Conservation (phyloP, 129 eudicot species). For the Silybum marianum region DNA sequence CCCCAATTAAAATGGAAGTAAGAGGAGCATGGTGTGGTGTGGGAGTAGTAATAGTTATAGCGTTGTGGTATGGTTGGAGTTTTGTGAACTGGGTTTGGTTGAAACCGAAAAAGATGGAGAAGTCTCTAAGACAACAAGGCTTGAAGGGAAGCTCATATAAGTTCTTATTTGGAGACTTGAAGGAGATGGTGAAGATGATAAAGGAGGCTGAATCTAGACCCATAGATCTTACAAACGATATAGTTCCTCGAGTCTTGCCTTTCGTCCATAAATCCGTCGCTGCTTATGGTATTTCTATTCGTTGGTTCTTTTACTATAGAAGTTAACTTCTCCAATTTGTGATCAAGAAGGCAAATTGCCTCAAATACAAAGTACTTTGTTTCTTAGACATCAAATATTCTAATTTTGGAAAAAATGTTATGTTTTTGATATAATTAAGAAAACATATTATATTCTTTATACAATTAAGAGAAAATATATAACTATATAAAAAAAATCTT, state of each 20-base stretch:
- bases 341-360: background rate
- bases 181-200: conserved; percentile 47
- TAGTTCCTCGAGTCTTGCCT: conserved; percentile 14
- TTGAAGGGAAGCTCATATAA: conserved; percentile 50
- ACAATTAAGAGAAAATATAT: too few species aligned
- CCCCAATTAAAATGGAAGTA: background rate
- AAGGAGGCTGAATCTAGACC: conserved; percentile 29
- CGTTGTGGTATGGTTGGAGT: conserved; percentile 39
- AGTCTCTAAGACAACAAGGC: conserved; percentile 56
- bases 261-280: conserved; percentile 16
- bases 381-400: too few species aligned
- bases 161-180: conserved; percentile 55
- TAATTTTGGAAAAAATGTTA: too few species aligned
- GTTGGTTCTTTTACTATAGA: background rate
- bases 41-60: background rate
- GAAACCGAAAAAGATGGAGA: conserved; percentile 55
- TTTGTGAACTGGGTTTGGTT: conserved; percentile 63
- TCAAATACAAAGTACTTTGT: too few species aligned
- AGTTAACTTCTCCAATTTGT: background rate
- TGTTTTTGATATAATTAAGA: too few species aligned
- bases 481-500: too few species aligned
- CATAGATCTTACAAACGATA: conserved; percentile 21
- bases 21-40: conserved; percentile 4
- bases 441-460: too few species aligned
- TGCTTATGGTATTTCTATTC: conserved; percentile 10